Evolutionary conservation across 192 early-diverging fungal species (phyloP), one percentile per base, ranked within the genome.

Genomic region (Gigaspora rosea): DNA sequence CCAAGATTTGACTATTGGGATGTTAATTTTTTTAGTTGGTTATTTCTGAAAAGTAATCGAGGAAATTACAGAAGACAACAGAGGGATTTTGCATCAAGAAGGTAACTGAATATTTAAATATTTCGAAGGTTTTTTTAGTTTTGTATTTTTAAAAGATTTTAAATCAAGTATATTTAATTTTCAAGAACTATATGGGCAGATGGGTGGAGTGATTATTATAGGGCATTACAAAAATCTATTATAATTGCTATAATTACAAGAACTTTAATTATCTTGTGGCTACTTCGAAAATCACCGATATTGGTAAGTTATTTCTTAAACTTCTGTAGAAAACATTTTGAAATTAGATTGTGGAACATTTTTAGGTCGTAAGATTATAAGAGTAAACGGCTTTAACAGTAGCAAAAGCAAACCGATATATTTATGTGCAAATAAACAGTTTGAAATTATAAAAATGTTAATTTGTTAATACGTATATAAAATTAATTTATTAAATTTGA

Each of bases 1-100:
- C 74, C 74, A 50, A 76, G 51, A 66, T 76, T 76, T 65, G 74
- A 76, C 65, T 76, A 76, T 66, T 61, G 33, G 33, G 74, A 76
- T 54, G 47, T 76, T 15, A 76, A 76, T 76, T 65, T 76, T 36
- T 76, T 76, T 49, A 48, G 51, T 65, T 76, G 74, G 74, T 76
- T 3, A 16, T 65, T 76, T 65, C 51, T 76, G 65, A 63, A 41
- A 54, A 33, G 49, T 15, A 76, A 76, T 65, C 20, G 74, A 4
- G 36, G 16, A 4, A 18, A 50, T 22, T 76, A 76, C 65, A 58
- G 46, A 51, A 32, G 35, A 33, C 12, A 56, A 36, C 27, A 35
- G 11, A 36, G 16, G 0, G 62, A 76, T 6, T 46, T 76, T 10
- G 27, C 13, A 12, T 65, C 47, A n/a, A 64, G 74, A 66, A 76